Conservation (phyloP, 2,329 filamentous ascomycete genomes). For the Ceratocystis colombiana region DNA sequence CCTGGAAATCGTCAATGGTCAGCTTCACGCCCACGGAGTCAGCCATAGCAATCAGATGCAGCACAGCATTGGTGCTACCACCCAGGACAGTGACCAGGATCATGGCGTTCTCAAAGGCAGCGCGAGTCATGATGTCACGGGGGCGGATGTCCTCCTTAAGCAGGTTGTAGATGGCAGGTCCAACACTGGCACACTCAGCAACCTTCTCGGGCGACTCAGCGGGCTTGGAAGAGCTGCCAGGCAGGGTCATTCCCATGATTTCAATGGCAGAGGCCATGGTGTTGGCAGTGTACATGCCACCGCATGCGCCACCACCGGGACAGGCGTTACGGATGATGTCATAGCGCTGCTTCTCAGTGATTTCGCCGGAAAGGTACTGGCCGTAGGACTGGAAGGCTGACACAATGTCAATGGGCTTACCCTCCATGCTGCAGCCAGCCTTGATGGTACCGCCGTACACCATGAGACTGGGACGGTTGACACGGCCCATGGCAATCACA, state of each 20-base stretch:
- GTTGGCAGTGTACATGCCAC: constrained; percentile 77
- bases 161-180: constrained; percentile 62
- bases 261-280: constrained; percentile 78
- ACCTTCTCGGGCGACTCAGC: constrained; percentile 63
- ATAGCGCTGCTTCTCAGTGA: constrained; percentile 80
- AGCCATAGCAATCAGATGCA: constrained; percentile 75
- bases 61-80: constrained; percentile 75
- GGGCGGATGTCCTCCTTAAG: constrained; percentile 68
- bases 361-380: constrained; percentile 83
- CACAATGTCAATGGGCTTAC: constrained; percentile 79
- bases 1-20: constrained; percentile 78
- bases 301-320: constrained; percentile 50
- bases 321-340: constrained; percentile 92
- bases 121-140: constrained; percentile 65
- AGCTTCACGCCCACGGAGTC: constrained; percentile 72
- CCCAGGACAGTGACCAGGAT: constrained; percentile 71
- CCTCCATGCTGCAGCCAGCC: constrained; percentile 70
- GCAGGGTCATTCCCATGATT: constrained; percentile 72
- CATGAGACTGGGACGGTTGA: constrained; percentile 93
- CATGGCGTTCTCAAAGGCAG: constrained; percentile 81
- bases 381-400: constrained; percentile 98
- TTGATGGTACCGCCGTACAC: constrained; percentile 93
- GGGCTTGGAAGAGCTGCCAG: constrained; percentile 69
- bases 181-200: constrained; percentile 61
- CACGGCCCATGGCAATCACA: constrained; percentile 82